These are phyloP conservation scores for Lepidium africanum DNA, from an alignment of 345 rosid genomes.

Conservation along the genomic window DNA sequence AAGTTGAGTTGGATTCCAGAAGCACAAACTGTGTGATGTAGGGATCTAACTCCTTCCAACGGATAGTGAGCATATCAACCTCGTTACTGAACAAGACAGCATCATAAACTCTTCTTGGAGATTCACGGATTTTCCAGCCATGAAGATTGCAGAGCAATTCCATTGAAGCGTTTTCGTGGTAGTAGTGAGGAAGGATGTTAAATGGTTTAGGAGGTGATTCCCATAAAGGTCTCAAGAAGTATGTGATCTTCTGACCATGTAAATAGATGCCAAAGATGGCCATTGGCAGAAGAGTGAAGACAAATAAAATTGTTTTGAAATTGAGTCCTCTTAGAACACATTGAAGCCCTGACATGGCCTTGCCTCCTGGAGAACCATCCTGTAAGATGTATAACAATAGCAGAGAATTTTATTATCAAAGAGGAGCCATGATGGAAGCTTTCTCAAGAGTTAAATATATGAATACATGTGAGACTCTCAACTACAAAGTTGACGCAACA, in stretches of 20 bases:
- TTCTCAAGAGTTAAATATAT: no score
- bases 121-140: slow-evolving; percentile 72
- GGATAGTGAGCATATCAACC: slow-evolving; percentile 58
- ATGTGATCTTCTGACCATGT: slow-evolving; percentile 30
- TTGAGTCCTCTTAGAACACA: background rate
- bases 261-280: slow-evolving; percentile 19
- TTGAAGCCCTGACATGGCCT: slow-evolving; percentile 5
- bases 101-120: slow-evolving; percentile 76
- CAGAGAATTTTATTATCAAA: no score
- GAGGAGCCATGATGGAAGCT: no score
- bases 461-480: no score
- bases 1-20: slow-evolving; percentile 89
- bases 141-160: slow-evolving; percentile 72
- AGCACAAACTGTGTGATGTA: slow-evolving; percentile 72
- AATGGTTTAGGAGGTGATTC: slow-evolving; percentile 27
- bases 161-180: slow-evolving; percentile 57
- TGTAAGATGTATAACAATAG: background rate
- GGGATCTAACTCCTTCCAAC: slow-evolving; percentile 85
- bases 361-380: slow-evolving; percentile 25
- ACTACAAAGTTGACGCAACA: no score
- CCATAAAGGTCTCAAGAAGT: slow-evolving; percentile 33
- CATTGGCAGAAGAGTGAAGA: slow-evolving; percentile 16
- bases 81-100: slow-evolving; percentile 86
- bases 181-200: slow-evolving; percentile 24
- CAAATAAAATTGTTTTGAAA: slow-evolving; percentile 5